Conservation (phyloP, 148 eudicot species). For the Rhododendron mucronatum region DNA sequence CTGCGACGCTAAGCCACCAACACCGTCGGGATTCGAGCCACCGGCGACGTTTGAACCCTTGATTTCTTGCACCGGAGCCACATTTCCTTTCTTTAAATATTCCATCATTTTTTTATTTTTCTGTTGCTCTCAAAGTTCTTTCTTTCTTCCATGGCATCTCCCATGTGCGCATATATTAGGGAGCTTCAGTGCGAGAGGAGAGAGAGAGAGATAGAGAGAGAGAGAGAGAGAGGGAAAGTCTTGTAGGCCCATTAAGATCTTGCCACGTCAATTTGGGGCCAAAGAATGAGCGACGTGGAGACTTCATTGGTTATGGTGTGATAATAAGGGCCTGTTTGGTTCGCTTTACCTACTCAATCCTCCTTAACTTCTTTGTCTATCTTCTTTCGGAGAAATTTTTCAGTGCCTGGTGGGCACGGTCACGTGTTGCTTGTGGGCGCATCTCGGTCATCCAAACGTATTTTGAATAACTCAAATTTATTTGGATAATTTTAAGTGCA, state of each 20-base stretch:
- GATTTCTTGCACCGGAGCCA: background rate
- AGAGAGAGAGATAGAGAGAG: background rate
- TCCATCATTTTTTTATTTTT: background rate
- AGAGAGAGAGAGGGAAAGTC: background rate
- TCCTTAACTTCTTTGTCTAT: too few relatives aligned
- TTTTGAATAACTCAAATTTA: too few relatives aligned
- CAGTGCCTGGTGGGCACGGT: too few relatives aligned
- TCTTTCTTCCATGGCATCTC: background rate
- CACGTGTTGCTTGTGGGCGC: too few relatives aligned
- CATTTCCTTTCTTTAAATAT: background rate
- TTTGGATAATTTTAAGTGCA: too few relatives aligned
- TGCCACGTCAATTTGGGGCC: constrained; percentile 1
- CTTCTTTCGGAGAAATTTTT: too few relatives aligned
- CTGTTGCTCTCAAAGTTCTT: background rate
- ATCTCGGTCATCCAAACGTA: accelerated
- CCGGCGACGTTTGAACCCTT: constrained; percentile 1
- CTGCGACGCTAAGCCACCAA: background rate
- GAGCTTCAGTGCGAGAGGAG: background rate
- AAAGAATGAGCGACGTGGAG: background rate
- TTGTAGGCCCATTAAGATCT: background rate
- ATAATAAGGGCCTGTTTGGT: too few relatives aligned
- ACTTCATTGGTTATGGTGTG: too few relatives aligned
- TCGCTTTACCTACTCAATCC: too few relatives aligned
- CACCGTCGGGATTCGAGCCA: constrained; percentile 5
- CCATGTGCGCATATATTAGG: background rate